A percentile compares a stretch with the other conserved stretches of the same genome.
phyloP scores from a whole-genome alignment of 495 filamentous ascomycete species.

The Cercophora samala region DNA sequence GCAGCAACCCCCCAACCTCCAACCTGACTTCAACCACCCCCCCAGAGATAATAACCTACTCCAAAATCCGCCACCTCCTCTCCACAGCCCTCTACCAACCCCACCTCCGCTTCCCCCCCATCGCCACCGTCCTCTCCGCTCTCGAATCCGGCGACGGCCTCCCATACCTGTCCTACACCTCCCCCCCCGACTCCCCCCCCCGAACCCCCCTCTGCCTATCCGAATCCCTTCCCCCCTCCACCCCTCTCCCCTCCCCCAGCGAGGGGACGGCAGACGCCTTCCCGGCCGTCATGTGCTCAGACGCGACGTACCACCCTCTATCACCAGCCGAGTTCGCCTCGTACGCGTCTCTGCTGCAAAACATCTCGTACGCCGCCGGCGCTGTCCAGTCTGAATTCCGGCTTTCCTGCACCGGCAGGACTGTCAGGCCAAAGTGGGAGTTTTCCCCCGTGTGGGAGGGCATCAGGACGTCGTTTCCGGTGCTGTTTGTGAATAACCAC shows the following conservation, averaged over 20 bases:
- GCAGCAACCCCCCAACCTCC: conserved; percentile 20
- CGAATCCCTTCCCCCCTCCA: conserved; percentile 30
- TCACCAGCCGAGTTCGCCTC: conserved; percentile 42
- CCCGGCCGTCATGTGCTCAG: conserved; percentile 61
- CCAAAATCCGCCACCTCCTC: conserved; percentile 42
- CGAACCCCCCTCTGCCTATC: conserved; percentile 40
- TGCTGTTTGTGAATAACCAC: conserved; percentile 54
- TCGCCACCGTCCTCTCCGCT: conserved; percentile 54
- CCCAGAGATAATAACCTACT: conserved; percentile 40
- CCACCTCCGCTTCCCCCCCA: conserved; percentile 51
- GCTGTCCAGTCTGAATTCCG: conserved; percentile 57
- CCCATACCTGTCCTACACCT: conserved; percentile 48
- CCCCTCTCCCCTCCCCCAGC: conserved; percentile 30
- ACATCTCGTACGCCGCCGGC: conserved; percentile 51
- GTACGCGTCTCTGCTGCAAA: conserved; percentile 44
- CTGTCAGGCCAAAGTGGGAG: conserved; percentile 55
- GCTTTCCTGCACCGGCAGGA: conserved; percentile 57
- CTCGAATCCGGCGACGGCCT: conserved; percentile 54
- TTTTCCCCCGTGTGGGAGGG: conserved; percentile 39
- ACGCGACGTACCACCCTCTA: conserved; percentile 39
- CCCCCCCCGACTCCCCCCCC: conserved; percentile 28
- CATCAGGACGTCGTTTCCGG: conserved; percentile 48
- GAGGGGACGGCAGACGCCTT: conserved; percentile 48
- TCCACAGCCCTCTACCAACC: conserved; percentile 58
- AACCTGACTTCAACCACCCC: conserved; percentile 17